phyloP scores from a whole-genome alignment of 169 alveolate species.

The Pseudocohnilembus persalinus region DNA sequence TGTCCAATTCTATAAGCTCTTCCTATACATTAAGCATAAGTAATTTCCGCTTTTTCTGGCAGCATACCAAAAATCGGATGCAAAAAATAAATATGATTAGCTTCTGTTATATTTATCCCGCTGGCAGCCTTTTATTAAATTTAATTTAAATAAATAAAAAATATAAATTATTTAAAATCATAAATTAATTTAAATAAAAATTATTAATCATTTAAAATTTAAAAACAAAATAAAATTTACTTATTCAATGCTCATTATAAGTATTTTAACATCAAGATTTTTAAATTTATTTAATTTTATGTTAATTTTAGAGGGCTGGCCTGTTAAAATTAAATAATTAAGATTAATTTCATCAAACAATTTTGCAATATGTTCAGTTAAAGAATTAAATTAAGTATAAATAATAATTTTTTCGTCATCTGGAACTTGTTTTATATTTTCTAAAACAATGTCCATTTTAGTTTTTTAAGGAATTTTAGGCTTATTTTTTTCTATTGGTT shows the following conservation, averaged over 20 bases:
- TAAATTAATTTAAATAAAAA: no score
- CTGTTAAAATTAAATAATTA: neutral
- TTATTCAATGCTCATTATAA: constrained; percentile 20
- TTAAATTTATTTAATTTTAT: neutral
- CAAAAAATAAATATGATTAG: constrained; percentile 4
- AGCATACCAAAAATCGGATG: constrained; percentile 20
- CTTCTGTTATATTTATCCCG: constrained; percentile 10
- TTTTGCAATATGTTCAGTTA: constrained; percentile 1
- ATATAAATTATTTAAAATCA: no score
- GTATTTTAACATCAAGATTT: constrained; percentile 1
- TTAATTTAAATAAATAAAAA: no score
- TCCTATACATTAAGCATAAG: constrained; percentile 13
- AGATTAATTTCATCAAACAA: neutral
- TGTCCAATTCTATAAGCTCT: constrained; percentile 10
- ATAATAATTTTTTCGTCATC: neutral
- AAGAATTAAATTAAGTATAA: constrained; percentile 12
- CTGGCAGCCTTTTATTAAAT: constrained; percentile 26
- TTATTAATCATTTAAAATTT: no score
- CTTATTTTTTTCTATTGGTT: neutral
- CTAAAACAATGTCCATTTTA: neutral
- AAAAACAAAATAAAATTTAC: no score
- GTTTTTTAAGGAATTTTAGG: no score
- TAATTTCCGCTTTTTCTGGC: constrained; percentile 7
- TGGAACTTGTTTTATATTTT: neutral
- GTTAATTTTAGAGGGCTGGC: constrained; percentile 11